Percentiles rank a stretch among this genome's conserved stretches.
Evolutionary conservation across 1,284 basidiomycete species (phyloP).

Genomic region (Sporisorium sorghi): DNA sequence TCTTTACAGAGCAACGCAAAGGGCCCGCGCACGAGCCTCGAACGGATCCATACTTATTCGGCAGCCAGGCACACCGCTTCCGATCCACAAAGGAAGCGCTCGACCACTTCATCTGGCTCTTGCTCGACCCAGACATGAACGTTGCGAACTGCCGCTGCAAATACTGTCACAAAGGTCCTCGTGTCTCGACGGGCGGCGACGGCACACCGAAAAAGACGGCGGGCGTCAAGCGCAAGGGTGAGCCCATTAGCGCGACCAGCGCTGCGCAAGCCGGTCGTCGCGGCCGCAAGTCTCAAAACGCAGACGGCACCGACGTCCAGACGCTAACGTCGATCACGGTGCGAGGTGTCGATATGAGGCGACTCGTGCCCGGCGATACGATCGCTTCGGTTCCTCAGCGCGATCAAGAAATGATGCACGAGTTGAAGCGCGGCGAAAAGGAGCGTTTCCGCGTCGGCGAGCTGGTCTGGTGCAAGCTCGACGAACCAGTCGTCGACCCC

Average conservation of each 20-base stretch:
- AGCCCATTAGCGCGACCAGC: slow-evolving; percentile 22
- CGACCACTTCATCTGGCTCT: slow-evolving; percentile 51
- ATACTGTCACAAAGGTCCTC: slow-evolving; percentile 46
- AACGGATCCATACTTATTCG: slow-evolving; percentile 59
- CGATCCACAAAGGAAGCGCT: slow-evolving; percentile 46
- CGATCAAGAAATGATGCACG: slow-evolving; percentile 42
- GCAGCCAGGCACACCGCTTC: slow-evolving; percentile 48
- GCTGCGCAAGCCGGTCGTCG: slow-evolving; percentile 17
- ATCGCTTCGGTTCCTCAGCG: slow-evolving; percentile 43
- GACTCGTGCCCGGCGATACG: slow-evolving; percentile 38
- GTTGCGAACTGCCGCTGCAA: slow-evolving; percentile 49
- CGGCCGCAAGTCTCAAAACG: slow-evolving; percentile 15
- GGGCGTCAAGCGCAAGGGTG: slow-evolving; percentile 31
- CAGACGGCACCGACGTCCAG: slow-evolving; percentile 3
- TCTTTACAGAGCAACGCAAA: slow-evolving; percentile 59
- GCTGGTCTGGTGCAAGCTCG: slow-evolving; percentile 45
- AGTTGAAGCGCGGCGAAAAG: slow-evolving; percentile 34
- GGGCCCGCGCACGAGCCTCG: slow-evolving; percentile 31
- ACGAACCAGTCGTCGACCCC: slow-evolving; percentile 39
- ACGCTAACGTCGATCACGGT: slow-evolving; percentile 28
- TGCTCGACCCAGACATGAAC: slow-evolving; percentile 44
- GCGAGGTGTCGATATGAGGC: slow-evolving; percentile 38
- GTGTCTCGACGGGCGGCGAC: slow-evolving; percentile 14
- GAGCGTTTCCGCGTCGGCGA: slow-evolving; percentile 55
- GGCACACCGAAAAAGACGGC: slow-evolving; percentile 20